Conservation (phyloP, 1,284 basidiomycete genomes). For the Taiwanofungus camphoratus region DNA sequence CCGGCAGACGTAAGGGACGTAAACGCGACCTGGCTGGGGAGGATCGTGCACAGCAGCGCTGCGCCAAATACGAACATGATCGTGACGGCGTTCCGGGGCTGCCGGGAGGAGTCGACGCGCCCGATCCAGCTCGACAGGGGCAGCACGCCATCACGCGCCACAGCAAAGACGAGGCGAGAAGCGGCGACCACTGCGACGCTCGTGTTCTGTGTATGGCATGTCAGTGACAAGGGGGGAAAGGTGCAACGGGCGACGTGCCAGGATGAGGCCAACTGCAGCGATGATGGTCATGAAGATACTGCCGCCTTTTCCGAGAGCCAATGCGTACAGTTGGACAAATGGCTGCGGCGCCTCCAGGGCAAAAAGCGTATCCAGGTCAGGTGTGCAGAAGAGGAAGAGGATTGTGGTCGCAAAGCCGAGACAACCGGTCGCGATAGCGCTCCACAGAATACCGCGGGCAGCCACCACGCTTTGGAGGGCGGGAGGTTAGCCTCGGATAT, state of each 20-base stretch:
- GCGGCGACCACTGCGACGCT: constrained; percentile 80
- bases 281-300: constrained; percentile 82
- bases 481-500: constrained; percentile 1
- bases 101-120: constrained; percentile 58
- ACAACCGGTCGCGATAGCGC: constrained; percentile 68
- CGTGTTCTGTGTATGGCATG: constrained; percentile 54
- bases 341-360: constrained; percentile 77
- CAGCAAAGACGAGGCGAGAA: constrained; percentile 79
- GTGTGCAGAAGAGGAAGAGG: constrained; percentile 82
- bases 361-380: constrained; percentile 69
- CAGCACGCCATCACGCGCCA: constrained; percentile 83
- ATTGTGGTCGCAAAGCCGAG: constrained; percentile 73
- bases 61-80: constrained; percentile 77
- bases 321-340: constrained; percentile 78
- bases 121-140: constrained; percentile 79
- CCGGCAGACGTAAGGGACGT: constrained; percentile 80
- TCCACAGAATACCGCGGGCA: constrained; percentile 72
- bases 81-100: constrained; percentile 77
- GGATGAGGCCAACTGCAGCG: constrained; percentile 70
- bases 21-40: constrained; percentile 84
- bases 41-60: constrained; percentile 70
- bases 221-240: constrained; percentile 3
- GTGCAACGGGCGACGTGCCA: constrained; percentile 40
- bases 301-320: constrained; percentile 72
- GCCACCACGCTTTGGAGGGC: constrained; percentile 53